Conservation (phyloP, 352 stramenopile genomes). For the Globisporangium nunn region DNA sequence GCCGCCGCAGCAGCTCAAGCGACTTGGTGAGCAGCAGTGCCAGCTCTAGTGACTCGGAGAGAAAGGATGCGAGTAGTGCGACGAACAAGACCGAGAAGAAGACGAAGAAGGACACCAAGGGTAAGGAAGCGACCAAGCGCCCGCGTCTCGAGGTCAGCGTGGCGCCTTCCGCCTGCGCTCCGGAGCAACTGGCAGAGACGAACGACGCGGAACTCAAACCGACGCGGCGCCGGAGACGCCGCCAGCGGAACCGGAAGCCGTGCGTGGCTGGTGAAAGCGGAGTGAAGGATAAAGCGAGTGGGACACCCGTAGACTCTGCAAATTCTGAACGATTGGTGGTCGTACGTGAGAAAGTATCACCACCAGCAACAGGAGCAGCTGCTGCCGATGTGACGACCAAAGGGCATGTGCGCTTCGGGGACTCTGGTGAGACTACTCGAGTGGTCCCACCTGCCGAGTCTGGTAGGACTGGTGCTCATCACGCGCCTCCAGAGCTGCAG, state of each 20-base stretch:
- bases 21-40: no score
- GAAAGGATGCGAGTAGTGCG: no score
- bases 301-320: neutral
- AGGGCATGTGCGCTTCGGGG: slow-evolving; percentile 36
- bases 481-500: slow-evolving; percentile 21
- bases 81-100: no score
- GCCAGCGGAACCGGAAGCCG: slow-evolving; percentile 5
- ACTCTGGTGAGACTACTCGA: slow-evolving; percentile 15
- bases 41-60: no score
- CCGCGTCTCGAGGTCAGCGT: slow-evolving; percentile 8
- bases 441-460: neutral
- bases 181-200: neutral
- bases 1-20: slow-evolving; percentile 4
- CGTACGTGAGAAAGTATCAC: neutral
- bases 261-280: neutral
- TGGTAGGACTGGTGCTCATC: neutral
- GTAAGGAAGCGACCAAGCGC: neutral
- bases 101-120: no score
- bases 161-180: neutral
- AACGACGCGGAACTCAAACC: slow-evolving; percentile 1
- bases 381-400: slow-evolving; percentile 7
- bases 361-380: neutral
- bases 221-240: slow-evolving; percentile 11
- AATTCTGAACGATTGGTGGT: no score
- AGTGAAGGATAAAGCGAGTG: neutral